Conservation (phyloP, 306 rosid genomes). For the Begonia loranthoides region DNA sequence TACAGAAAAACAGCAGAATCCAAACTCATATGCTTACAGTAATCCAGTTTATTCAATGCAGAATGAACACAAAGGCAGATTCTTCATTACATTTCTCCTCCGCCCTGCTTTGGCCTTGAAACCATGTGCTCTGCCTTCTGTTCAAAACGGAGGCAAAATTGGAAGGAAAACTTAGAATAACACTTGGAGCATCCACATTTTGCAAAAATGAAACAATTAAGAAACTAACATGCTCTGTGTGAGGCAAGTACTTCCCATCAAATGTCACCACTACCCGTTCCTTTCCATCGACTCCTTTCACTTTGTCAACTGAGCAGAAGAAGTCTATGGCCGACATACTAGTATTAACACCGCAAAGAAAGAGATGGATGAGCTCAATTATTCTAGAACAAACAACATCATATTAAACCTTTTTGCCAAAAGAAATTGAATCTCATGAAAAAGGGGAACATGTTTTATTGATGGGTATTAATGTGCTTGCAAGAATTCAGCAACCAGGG, state of each 20-base stretch:
- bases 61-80: background rate
- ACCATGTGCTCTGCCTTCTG: slow-evolving; percentile 79
- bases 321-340: slow-evolving; percentile 97
- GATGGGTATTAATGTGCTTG: too few relatives aligned
- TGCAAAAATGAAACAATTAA: background rate
- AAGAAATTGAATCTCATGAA: background rate
- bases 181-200: background rate
- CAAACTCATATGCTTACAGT: too few relatives aligned
- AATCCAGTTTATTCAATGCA: too few relatives aligned
- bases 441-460: too few relatives aligned
- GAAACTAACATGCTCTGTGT: slow-evolving; percentile 69
- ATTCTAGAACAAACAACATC: background rate
- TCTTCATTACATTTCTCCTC: slow-evolving; percentile 7
- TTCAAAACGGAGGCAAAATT: background rate
- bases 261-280: slow-evolving; percentile 74
- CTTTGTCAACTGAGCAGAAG: slow-evolving; percentile 92
- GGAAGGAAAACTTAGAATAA: background rate
- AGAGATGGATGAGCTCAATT: slow-evolving; percentile 4
- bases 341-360: slow-evolving; percentile 10
- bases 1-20: too few relatives aligned
- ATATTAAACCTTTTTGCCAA: slow-evolving; percentile 2
- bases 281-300: slow-evolving; percentile 80
- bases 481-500: too few relatives aligned
- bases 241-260: slow-evolving; percentile 79
- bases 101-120: slow-evolving; percentile 30